Evolutionary conservation across 2,329 filamentous ascomycete species (phyloP).

Genomic region (Pseudopithomyces maydicus): DNA sequence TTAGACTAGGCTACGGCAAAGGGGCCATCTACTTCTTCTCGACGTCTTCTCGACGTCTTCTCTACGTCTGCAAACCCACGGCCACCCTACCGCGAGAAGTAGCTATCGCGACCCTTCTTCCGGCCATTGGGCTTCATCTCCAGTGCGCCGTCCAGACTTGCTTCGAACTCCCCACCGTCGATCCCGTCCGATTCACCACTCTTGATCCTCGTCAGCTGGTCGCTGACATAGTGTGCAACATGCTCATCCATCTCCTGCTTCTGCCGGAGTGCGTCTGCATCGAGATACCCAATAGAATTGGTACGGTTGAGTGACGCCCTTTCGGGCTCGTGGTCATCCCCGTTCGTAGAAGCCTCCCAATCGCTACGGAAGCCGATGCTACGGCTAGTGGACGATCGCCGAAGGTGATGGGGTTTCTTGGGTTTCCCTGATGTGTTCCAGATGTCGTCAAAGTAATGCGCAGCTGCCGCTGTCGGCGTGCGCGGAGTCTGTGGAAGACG

Average conservation of each 20-base stretch:
- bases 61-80: too few relatives aligned
- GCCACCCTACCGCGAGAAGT: conserved; percentile 36
- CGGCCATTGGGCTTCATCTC: conserved; percentile 29
- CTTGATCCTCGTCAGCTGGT: conserved; percentile 76
- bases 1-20: not conserved
- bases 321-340: conserved; percentile 35
- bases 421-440: conserved; percentile 61
- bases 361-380: conserved; percentile 86
- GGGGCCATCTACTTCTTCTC: conserved; percentile 1
- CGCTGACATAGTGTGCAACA: conserved; percentile 79
- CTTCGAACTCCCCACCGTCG: conserved; percentile 67
- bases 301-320: conserved; percentile 39
- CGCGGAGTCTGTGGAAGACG: conserved; percentile 91
- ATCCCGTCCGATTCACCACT: conserved; percentile 59
- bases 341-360: conserved; percentile 56
- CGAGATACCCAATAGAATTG: conserved; percentile 57
- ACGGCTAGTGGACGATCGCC: conserved; percentile 79
- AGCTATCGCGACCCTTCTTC: conserved; percentile 26
- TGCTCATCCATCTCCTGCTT: conserved; percentile 59
- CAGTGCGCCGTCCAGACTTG: conserved; percentile 54
- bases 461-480: conserved; percentile 80
- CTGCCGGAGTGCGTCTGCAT: conserved; percentile 54
- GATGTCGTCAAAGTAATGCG: conserved; percentile 95
- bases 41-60: too few relatives aligned
- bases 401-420: conserved; percentile 60